Evolutionary conservation across 2,329 filamentous ascomycete species (phyloP), one percentile per base, ranked within the genome.

Genomic region (Lachnellula arida): DNA sequence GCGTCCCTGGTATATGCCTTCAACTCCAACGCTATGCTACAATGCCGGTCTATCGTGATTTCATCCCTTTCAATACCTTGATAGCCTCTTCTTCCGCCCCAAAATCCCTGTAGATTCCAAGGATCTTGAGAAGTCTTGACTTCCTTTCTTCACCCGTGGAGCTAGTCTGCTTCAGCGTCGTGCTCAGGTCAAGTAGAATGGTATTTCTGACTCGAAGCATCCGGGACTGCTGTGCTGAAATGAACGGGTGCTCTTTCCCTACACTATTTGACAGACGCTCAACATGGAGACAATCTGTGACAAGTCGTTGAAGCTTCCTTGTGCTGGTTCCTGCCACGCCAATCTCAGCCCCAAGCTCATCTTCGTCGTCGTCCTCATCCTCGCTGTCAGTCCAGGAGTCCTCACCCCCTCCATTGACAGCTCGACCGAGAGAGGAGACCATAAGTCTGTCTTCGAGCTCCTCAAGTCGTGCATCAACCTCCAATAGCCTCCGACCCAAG

Each of bases 371-470:
- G 0, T 71, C 70, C 3, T 72, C 64, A 23, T 73, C 72, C 19
- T 75, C 75, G 22, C 72, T 73, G 43, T 75, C 73, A 34, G 68
- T 69, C 54, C 66, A 68, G 32, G 54, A 54, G 25, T 67, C 63
- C 15, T 69, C 65, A 34, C 61, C 58, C 15, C 39, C 68, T 14
- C 63, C 67, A 39, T 70, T 65, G 22, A 51, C 55, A 32, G 56
- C 55, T 3, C 60, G 60, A 40, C 62, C 64, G 25, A 68, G 63
- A 15, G 64, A 71, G 12, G 59, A 78, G 23, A 90, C 74, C 46
- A 83, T 79, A 25, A 92, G 71, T 35, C 77, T 75, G 42, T 78
- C 79, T 68, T 92, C 89, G 46, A 92, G 69, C 53, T 81, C 79
- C 5, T 76, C 74, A 39, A 91, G 66, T 53, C 85, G 70, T 58